A percentile compares a stretch with the other conserved stretches of the same genome.
Evolutionary conservation across 2,329 filamentous ascomycete species (phyloP).

Genomic region (Diaporthe sp.): DNA sequence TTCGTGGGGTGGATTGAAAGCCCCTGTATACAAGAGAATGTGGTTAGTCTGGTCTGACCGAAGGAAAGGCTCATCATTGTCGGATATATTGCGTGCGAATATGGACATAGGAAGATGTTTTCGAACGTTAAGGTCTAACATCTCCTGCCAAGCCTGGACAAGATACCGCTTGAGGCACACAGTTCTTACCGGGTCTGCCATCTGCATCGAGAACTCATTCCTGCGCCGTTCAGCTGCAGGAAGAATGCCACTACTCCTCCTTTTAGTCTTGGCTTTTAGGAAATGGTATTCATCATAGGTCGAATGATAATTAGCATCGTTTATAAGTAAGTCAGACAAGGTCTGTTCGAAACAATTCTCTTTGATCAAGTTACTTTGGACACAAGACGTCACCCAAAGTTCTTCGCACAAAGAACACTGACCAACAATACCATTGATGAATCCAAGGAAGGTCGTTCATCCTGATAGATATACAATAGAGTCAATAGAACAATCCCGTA

Average conservation of each 20-base stretch:
- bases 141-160: background rate
- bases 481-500: no score
- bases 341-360: no score
- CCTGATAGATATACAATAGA: no score
- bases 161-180: background rate
- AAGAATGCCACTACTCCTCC: background rate
- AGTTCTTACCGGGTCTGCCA: background rate
- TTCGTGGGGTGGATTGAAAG: background rate
- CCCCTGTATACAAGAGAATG: background rate
- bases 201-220: background rate
- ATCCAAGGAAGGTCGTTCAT: no score
- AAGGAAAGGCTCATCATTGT: background rate
- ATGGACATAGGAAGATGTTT: background rate
- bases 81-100: background rate
- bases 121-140: background rate
- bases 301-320: no score
- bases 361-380: no score
- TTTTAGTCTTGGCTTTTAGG: no score
- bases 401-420: no score
- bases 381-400: no score
- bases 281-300: no score
- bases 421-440: no score
- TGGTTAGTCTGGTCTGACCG: background rate
- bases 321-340: no score
- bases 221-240: background rate